A percentile compares a stretch with the other conserved stretches of the same genome.
Conservation (phyloP, 2,329 filamentous ascomycete genomes). For the Paracamarosporium sp. region DNA sequence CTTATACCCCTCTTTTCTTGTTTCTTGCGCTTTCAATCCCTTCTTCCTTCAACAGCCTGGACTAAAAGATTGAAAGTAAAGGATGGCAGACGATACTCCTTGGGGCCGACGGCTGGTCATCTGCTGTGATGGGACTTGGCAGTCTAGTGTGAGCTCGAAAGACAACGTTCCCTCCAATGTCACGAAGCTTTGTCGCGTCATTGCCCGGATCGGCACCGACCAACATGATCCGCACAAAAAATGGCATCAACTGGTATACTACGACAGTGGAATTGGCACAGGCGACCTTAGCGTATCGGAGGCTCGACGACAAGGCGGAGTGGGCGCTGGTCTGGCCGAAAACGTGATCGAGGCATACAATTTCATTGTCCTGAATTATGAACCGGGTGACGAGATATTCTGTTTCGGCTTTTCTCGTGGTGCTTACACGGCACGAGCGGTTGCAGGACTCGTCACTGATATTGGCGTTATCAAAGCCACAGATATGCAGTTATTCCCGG, state of each 20-base stretch:
- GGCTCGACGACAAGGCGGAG: slow-evolving; percentile 45
- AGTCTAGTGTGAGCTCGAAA: slow-evolving; percentile 36
- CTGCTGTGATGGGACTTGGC: slow-evolving; percentile 48
- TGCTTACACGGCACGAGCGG: slow-evolving; percentile 52
- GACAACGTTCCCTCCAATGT: slow-evolving; percentile 46
- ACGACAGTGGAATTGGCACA: slow-evolving; percentile 44
- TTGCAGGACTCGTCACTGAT: slow-evolving; percentile 52
- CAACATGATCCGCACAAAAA: slow-evolving; percentile 28
- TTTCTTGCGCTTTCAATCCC: neutral
- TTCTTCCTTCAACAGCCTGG: neutral
- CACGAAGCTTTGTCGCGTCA: slow-evolving; percentile 42
- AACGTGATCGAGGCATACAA: slow-evolving; percentile 59
- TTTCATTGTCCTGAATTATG: slow-evolving; percentile 59
- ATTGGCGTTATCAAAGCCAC: slow-evolving; percentile 56
- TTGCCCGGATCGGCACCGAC: slow-evolving; percentile 36
- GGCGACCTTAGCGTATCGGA: slow-evolving; percentile 36
- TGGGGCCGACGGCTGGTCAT: slow-evolving; percentile 44
- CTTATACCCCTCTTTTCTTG: neutral
- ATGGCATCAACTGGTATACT: slow-evolving; percentile 46
- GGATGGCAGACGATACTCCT: slow-evolving; percentile 26
- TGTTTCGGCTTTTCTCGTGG: slow-evolving; percentile 56
- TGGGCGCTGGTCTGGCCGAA: slow-evolving; percentile 53
- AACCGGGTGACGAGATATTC: slow-evolving; percentile 56
- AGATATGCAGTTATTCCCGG: slow-evolving; percentile 52
- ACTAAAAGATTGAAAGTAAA: neutral